Conservation (phyloP, 371 early-diverging fungal species). For the Mucor velutinosus region DNA sequence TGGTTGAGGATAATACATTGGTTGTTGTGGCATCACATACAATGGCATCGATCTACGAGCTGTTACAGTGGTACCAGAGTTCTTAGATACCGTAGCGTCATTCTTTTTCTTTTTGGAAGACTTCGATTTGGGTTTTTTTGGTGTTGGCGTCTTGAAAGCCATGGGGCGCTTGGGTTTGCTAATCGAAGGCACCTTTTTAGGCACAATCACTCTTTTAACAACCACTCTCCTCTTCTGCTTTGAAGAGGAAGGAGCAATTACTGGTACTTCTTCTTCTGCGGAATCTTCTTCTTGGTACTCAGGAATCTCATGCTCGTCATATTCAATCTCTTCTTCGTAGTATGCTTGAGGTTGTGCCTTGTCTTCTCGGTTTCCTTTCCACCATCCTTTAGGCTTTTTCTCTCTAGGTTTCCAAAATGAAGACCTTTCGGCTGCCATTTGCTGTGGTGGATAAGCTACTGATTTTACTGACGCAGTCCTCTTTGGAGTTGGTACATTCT, state of each 20-base stretch:
- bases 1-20: slow-evolving; percentile 14
- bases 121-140: slow-evolving; percentile 5
- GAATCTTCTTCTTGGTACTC: not conserved
- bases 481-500: not conserved
- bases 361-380: slow-evolving; percentile 9
- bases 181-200: slow-evolving; percentile 14
- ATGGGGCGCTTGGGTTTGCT: slow-evolving; percentile 20
- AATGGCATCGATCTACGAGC: not conserved
- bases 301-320: not conserved
- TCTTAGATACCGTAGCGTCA: not conserved
- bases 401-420: slow-evolving; percentile 28
- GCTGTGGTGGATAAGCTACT: not conserved
- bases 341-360: not conserved
- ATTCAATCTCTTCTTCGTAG: not conserved
- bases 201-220: not conserved
- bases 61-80: not conserved
- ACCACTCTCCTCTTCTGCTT: slow-evolving; percentile 1
- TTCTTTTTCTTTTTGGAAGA: not conserved
- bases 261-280: not conserved
- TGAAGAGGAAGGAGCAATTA: not conserved
- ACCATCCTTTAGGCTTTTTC: slow-evolving; percentile 18
- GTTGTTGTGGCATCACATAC: slow-evolving; percentile 16
- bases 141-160: slow-evolving; percentile 23
- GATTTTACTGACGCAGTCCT: not conserved
- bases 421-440: not conserved